Evolutionary conservation across 75 land plant species (phyloP).

Genomic region (Picea sitchensis): DNA sequence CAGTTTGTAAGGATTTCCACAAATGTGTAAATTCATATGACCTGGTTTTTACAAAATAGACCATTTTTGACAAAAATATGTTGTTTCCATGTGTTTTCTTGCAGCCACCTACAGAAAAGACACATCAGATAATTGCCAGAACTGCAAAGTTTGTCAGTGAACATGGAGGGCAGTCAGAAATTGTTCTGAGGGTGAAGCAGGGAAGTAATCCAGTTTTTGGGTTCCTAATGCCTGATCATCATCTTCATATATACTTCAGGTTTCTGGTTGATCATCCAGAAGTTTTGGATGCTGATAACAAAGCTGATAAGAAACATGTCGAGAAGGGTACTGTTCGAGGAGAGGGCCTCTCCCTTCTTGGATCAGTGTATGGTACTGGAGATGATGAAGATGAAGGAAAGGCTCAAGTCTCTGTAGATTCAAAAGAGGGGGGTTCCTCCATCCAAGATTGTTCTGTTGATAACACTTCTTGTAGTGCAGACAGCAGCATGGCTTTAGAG

Average conservation of each 20-base stretch:
- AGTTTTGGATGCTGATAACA: conserved; percentile 23
- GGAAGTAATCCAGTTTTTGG: conserved; percentile 92
- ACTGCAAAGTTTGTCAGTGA: conserved; percentile 80
- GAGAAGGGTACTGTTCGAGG: conserved; percentile 16
- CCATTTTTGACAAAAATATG: not conserved
- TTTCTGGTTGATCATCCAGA: conserved; percentile 77
- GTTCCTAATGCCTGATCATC: conserved; percentile 84
- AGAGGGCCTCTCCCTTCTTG: conserved; percentile 73
- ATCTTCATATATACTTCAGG: conserved; percentile 80
- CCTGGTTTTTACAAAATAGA: conserved; percentile 17
- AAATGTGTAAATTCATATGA: conserved; percentile 14
- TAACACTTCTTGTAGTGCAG: not conserved
- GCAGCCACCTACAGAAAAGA: conserved; percentile 84
- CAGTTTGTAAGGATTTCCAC: conserved; percentile 18
- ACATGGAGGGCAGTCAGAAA: conserved; percentile 92
- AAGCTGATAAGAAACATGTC: conserved; percentile 6
- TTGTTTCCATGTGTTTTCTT: conserved; percentile 19
- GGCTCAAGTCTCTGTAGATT: not conserved
- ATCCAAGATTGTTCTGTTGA: conserved; percentile 10
- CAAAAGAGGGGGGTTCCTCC: conserved; percentile 12
- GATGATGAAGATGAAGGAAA: conserved; percentile 69
- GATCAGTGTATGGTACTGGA: conserved; percentile 64
- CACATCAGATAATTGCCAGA: conserved; percentile 85
- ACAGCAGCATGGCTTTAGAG: conserved; percentile 1
- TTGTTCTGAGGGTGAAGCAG: conserved; percentile 84